Evolutionary conservation across 2,329 filamentous ascomycete genomes (phyloP), one percentile per base, ranked within the genome.

Genomic region (Aspergillus phoenicis): DNA sequence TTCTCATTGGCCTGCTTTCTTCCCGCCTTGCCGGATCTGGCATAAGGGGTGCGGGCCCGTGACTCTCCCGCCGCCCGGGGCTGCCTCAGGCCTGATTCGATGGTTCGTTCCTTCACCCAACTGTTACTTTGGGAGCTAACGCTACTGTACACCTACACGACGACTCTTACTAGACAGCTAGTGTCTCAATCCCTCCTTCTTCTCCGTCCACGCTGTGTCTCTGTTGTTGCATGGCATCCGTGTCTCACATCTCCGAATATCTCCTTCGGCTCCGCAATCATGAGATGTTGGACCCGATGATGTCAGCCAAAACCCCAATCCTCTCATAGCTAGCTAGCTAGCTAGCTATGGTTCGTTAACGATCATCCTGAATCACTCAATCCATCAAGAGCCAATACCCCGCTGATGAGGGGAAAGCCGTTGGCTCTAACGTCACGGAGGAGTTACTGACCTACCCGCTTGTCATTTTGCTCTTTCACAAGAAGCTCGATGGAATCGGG

Each of bases 51-150:
- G 45, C 47, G 47, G 47, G 30, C 24, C 15, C 26, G 41, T 20
- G 26, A 33, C 47, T 51, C 8, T 17, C 47, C 47, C 47, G 24
- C 28, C 24, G 26, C 24, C n/a, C 10, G 30, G 5, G 7, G 15
- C 26, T 51, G 47, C 47, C 47, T 51, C 24, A 51, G 47, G 47
- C 47, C 26, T 51, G 47, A 51, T 51, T 33, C 47, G 47, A 51
- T 51, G 30, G 33, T 41, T 30, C 5, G 39, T 47, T 26, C 13
- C 20, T 13, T 36, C 6, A 20, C 28, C 15, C 8, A 11, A 41
- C 15, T 36, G 30, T 36, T 36, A 5, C 4, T 13, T 13, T 36
- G 11, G 30, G 11, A 36, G 30, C 30, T 36, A 36, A 17, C 17
- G 17, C 30, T 10, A 36, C 30, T 36, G 30, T 13, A 36, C 30